Conservation (phyloP, 2,329 filamentous ascomycete species). For the Diplodia corticola region DNA sequence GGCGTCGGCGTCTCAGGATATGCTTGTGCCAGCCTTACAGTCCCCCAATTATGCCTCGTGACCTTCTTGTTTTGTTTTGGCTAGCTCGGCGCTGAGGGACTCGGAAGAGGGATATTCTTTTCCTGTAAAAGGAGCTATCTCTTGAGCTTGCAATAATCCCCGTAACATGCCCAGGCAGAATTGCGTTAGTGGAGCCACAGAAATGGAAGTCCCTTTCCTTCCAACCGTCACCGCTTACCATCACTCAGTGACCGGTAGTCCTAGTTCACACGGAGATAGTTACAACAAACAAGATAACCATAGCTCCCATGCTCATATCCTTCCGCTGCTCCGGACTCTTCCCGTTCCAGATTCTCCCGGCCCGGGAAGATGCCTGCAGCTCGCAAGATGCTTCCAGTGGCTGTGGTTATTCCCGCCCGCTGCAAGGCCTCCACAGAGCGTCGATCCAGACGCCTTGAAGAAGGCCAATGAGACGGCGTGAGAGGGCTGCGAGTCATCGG, state of each 20-base stretch:
- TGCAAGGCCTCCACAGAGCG: background rate
- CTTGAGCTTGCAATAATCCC: background rate
- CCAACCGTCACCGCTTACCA: background rate
- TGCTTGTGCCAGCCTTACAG: background rate
- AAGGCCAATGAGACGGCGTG: background rate
- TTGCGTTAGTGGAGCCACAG: background rate
- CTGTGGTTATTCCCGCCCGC: background rate
- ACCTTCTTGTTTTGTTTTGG: background rate
- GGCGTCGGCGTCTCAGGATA: constrained; percentile 6
- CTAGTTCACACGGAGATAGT: background rate
- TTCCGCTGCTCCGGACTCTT: background rate
- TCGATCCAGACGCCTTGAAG: background rate
- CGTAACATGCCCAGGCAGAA: background rate
- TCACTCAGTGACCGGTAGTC: background rate
- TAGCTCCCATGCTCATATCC: background rate
- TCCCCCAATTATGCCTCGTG: background rate
- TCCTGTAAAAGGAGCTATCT: background rate
- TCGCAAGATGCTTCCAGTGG: background rate
- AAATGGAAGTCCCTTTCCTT: background rate
- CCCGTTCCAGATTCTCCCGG: background rate
- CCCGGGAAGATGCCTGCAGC: background rate
- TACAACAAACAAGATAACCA: background rate
- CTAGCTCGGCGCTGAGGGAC: background rate
- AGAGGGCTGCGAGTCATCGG: background rate
- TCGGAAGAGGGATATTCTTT: too few species aligned